Base-by-base conservation (phyloP, 495 filamentous ascomycete species). In the Aspergillus indologenus region DNA sequence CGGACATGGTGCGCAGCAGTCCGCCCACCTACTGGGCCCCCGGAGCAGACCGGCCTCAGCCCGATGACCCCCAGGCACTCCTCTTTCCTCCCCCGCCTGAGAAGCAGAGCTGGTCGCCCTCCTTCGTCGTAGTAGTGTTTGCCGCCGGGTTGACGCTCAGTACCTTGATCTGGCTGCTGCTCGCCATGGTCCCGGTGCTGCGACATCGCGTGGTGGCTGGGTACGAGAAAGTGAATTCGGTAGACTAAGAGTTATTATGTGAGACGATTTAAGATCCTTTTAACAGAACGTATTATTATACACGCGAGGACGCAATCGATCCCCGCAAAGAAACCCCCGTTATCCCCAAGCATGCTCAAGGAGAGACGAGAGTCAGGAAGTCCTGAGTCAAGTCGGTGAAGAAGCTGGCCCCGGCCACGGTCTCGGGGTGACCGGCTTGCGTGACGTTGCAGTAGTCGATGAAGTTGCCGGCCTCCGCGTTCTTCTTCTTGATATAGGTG, bases 331-430 rank as follows among this genome's bases (percentile, higher is more conserved):
- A n/a, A n/a, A n/a, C n/a, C n/a, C n/a, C n/a, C n/a, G n/a, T n/a
- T n/a, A n/a, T n/a, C n/a, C n/a, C n/a, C n/a, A n/a, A n/a, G n/a
- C 34, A 40, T 40, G 34, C 34, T 62, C 51, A 66, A 20, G 64
- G 67, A 46, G 61, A 61, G 45, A 74, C 70, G 54, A 70, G 63
- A 1, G 61, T 66, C 67, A 75, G 53, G 52, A 74, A 74, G 42
- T 67, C 61, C 43, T 68, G 57, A 0, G 65, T 74, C 60, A 82
- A 58, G 60, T 81, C 73, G 26, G 65, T 76, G 58, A 76, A 81
- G 66, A 82, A 81, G 26, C 72, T 79, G 34, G 70, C 73, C 15
- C 75, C 72, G 31, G 61, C 69, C 0, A 71, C 71, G 0, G 73
- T 62, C 42, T 58, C 22, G 18, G 54, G 31, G n/a, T 53, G 45